phyloP scores from a whole-genome alignment of 1,284 basidiomycete genomes.

The Ustilago bromivora region DNA sequence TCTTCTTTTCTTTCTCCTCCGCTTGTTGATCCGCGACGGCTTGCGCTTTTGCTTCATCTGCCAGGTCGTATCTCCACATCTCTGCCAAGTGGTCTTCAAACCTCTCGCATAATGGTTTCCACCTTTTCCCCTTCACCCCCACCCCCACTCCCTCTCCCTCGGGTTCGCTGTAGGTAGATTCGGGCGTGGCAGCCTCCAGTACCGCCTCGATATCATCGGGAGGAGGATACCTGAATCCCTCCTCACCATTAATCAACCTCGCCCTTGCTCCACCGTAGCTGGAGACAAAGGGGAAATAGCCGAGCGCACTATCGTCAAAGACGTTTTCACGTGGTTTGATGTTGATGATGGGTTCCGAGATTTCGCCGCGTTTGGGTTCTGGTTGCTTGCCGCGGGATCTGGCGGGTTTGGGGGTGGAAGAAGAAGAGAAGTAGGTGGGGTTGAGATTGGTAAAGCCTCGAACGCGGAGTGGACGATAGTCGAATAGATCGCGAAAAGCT shows the following conservation, averaged over 20 bases:
- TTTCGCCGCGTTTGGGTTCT: slow-evolving; percentile 13
- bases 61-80: slow-evolving; percentile 53
- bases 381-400: slow-evolving; percentile 8
- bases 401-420: slow-evolving; percentile 6
- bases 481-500: slow-evolving; percentile 89
- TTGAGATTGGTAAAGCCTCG: slow-evolving; percentile 33
- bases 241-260: slow-evolving; percentile 82
- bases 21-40: slow-evolving; percentile 24
- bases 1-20: slow-evolving; percentile 30
- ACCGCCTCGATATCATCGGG: slow-evolving; percentile 54
- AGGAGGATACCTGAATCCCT: slow-evolving; percentile 81
- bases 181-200: slow-evolving; percentile 21
- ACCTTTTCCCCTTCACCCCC: slow-evolving; percentile 5
- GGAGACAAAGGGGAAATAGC: slow-evolving; percentile 95
- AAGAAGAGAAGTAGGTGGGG: not conserved
- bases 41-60: slow-evolving; percentile 52
- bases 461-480: slow-evolving; percentile 81
- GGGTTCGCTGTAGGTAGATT: not conserved
- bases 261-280: slow-evolving; percentile 91
- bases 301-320: slow-evolving; percentile 92
- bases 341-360: slow-evolving; percentile 52
- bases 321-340: slow-evolving; percentile 74
- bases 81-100: slow-evolving; percentile 55
- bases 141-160: slow-evolving; percentile 3
- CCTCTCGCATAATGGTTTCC: slow-evolving; percentile 48